Evolutionary conservation across 2,329 filamentous ascomycete genomes (phyloP).

Genomic region (Harringtonia aguacate): DNA sequence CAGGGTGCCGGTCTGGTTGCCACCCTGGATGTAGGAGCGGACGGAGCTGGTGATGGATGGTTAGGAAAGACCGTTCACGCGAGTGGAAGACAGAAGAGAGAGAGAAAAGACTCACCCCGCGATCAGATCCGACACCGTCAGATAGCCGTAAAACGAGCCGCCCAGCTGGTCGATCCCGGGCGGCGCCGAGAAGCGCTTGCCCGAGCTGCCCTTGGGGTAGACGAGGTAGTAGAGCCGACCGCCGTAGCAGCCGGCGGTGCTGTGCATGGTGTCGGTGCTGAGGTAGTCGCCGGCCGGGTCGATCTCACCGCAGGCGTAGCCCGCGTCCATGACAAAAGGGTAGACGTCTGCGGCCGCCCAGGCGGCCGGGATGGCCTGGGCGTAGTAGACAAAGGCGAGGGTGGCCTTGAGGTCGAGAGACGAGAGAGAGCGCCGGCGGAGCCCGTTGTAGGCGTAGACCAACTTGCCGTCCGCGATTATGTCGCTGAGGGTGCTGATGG

Average conservation of each 20-base stretch:
- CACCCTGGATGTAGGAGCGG: constrained; percentile 18
- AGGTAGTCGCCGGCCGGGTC: constrained; percentile 15
- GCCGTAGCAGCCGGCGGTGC: constrained; percentile 15
- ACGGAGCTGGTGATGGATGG: constrained; percentile 18
- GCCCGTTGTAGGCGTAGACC: background rate
- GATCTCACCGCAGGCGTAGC: constrained; percentile 14
- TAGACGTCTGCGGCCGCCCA: background rate
- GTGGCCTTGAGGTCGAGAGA: no score
- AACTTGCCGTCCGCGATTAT: background rate
- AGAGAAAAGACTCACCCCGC: no score
- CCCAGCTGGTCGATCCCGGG: constrained; percentile 17
- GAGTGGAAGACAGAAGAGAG: no score
- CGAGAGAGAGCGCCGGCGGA: no score
- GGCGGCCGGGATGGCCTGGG: background rate
- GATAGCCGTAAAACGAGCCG: constrained; percentile 13
- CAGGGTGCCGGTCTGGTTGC: constrained; percentile 19
- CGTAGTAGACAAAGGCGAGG: background rate
- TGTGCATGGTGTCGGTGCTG: constrained; percentile 8
- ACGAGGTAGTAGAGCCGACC: constrained; percentile 21
- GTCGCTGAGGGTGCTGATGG: no score
- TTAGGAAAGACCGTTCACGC: no score
- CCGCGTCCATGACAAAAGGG: constrained; percentile 24
- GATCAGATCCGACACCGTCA: constrained; percentile 16
- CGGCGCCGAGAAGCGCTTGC: constrained; percentile 16
- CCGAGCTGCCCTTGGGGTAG: constrained; percentile 5